Evolutionary conservation across 1,284 basidiomycete species (phyloP).

Genomic region (Trametes polyzona): DNA sequence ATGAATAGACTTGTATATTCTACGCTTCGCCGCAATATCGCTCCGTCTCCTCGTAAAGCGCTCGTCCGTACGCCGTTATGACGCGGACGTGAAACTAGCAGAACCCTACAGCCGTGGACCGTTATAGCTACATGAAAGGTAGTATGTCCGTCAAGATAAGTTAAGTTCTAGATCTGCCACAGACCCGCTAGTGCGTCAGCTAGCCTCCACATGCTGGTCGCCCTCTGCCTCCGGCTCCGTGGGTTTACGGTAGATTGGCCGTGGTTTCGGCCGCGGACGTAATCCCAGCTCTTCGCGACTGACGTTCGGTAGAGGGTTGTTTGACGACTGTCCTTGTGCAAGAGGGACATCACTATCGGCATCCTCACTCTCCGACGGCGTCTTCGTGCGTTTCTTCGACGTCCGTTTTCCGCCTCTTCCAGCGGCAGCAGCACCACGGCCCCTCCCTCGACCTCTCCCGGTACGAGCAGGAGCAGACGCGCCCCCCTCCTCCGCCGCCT

Average conservation of each 20-base stretch:
- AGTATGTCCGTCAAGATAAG: slow-evolving; percentile 3
- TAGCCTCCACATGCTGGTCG: background rate
- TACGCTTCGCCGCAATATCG: background rate
- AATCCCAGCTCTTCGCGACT: slow-evolving; percentile 22
- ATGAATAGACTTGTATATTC: slow-evolving; percentile 26
- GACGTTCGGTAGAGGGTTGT: background rate
- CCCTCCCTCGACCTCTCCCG: slow-evolving; percentile 18
- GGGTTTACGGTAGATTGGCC: slow-evolving; percentile 4
- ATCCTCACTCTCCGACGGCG: slow-evolving; percentile 28
- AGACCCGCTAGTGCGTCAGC: background rate
- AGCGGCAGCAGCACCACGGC: slow-evolving; percentile 20
- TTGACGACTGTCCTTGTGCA: background rate
- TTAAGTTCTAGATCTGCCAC: slow-evolving; percentile 2
- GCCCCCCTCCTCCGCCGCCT: background rate
- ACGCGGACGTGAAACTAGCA: background rate
- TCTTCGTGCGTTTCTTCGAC: slow-evolving; percentile 25
- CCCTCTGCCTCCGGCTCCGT: background rate
- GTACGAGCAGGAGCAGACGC: background rate
- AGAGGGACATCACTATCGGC: slow-evolving; percentile 33
- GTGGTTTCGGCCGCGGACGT: slow-evolving; percentile 24
- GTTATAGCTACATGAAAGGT: slow-evolving; percentile 6
- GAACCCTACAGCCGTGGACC: background rate
- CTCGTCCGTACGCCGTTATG: background rate
- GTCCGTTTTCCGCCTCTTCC: slow-evolving; percentile 32
- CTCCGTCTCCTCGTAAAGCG: background rate